phyloP scores from a whole-genome alignment of 2,329 filamentous ascomycete genomes.

The Cucurbitaria berberidis region DNA sequence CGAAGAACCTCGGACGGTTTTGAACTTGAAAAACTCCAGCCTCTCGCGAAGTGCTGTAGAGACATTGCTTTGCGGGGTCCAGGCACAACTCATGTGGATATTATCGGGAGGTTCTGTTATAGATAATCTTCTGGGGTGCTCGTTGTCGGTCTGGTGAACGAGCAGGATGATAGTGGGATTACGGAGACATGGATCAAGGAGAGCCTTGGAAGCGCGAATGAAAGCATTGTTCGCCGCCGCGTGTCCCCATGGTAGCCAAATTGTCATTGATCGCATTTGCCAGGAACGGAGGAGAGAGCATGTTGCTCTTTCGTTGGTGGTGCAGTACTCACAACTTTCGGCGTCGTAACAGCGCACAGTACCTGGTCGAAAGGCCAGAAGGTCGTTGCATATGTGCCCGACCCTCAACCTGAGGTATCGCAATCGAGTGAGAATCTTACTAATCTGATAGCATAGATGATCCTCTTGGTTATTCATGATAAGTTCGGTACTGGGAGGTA shows the following conservation, averaged over 20 bases:
- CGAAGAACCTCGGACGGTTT: background rate
- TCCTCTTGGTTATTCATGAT: background rate
- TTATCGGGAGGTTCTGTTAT: background rate
- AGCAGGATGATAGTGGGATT: conserved; percentile 2
- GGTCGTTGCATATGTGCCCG: conserved; percentile 11
- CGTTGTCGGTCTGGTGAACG: background rate
- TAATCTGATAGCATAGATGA: conserved; percentile 19
- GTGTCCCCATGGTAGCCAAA: conserved; percentile 13
- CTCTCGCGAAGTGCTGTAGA: background rate
- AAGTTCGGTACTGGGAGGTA: conserved; percentile 6
- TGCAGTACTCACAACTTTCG: background rate
- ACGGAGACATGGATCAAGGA: background rate
- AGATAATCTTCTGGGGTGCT: background rate
- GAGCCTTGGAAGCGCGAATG: background rate
- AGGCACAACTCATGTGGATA: background rate
- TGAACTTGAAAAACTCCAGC: conserved; percentile 1
- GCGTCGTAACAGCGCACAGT: background rate
- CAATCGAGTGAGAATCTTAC: conserved; percentile 13
- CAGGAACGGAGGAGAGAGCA: conserved; percentile 2
- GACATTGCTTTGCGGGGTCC: conserved; percentile 1
- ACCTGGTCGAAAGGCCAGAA: background rate
- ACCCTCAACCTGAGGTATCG: conserved; percentile 16
- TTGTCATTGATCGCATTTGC: conserved; percentile 4
- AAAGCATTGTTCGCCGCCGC: background rate
- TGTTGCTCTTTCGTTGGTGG: background rate